These are phyloP conservation scores for Volvariella surrecta DNA, from an alignment of 1,284 basidiomycete genomes.

Conservation along the genomic window DNA sequence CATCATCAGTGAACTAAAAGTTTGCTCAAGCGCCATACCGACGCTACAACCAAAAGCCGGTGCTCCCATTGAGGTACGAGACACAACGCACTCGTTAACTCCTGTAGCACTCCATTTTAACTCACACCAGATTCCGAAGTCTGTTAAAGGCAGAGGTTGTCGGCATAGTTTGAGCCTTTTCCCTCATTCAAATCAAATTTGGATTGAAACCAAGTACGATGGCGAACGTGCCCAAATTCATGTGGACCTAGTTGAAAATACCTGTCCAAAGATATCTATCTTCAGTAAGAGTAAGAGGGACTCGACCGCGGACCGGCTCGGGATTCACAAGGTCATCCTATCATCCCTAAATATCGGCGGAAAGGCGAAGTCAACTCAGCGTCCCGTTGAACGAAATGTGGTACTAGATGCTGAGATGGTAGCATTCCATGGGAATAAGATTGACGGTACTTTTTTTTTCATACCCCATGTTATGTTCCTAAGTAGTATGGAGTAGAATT, in stretches of 20 bases:
- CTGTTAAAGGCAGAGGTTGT: conserved; percentile 58
- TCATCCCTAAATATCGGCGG: conserved; percentile 44
- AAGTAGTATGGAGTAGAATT: conserved; percentile 39
- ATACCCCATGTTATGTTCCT: conserved; percentile 9
- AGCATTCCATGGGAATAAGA: conserved; percentile 54
- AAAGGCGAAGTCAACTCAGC: conserved; percentile 5
- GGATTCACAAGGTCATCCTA: conserved; percentile 58
- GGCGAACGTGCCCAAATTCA: conserved; percentile 88
- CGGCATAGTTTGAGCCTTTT: conserved; percentile 48
- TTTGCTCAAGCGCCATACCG: conserved; percentile 20
- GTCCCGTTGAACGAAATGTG: conserved; percentile 34
- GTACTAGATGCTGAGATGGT: conserved; percentile 89
- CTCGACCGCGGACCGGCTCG: conserved; percentile 65
- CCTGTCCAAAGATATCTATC: conserved; percentile 50
- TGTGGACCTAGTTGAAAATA: conserved; percentile 38
- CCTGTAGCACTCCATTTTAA: no score
- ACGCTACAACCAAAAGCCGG: conserved; percentile 41
- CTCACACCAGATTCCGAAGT: conserved; percentile 68
- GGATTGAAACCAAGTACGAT: conserved; percentile 88
- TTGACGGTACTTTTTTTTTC: conserved; percentile 40
- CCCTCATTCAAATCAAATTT: conserved; percentile 37
- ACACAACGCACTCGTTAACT: no score
- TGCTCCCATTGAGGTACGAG: conserved; percentile 38
- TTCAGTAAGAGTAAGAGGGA: conserved; percentile 82
- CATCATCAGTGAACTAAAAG: conserved; percentile 50